Base-by-base conservation (phyloP, 140 eudicot genomes). In the Bidens hawaiensis region DNA sequence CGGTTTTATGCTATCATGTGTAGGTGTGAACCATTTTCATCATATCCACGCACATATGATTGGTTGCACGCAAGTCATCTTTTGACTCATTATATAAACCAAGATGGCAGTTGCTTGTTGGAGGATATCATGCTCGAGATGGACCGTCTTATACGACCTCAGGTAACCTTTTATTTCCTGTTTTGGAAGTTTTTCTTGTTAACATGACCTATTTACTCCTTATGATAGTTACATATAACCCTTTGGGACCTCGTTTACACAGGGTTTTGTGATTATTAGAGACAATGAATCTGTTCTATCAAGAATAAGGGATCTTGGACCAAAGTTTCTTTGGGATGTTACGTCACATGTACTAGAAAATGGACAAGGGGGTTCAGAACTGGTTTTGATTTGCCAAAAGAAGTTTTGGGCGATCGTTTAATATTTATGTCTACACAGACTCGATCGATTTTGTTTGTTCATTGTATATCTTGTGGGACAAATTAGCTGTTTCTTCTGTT, bases 1-100 rank as follows among this genome's bases (percentile, higher is more conserved):
- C n/a, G n/a, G n/a, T n/a, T n/a, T n/a, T n/a, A n/a, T n/a, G n/a
- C n/a, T n/a, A n/a, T 3, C 49, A 14, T 22, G 3, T 81, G 65
- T 72, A 93, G 99, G 99, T 93, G 96, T 71, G 99, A 93, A 63
- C 86, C 96, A 11, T 93, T 93, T 75, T 91, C 98, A 4, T 82
- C 98, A 9, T 91, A 91, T 72, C 98, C 98, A 6, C 95, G 96
- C 18, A 65, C 97, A 12, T 93, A 93, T 43, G 99, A 93, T 60
- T 72, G 81, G 73, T 49, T 93, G 79, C 99, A 93, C 63, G 90
- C 95, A 4, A 74, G 60, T 64, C 60, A 82, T 76, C 89, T 93
- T 11, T 79, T 93, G 65, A 78, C 95, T 38, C 85, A 82, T 56
- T 83, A 88, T 38, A 68, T 38, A 42, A 69, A 83, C 42, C 80